These are phyloP conservation scores for Erucastrum elatum DNA, from an alignment of 345 rosid genomes.

Conservation along the genomic window DNA sequence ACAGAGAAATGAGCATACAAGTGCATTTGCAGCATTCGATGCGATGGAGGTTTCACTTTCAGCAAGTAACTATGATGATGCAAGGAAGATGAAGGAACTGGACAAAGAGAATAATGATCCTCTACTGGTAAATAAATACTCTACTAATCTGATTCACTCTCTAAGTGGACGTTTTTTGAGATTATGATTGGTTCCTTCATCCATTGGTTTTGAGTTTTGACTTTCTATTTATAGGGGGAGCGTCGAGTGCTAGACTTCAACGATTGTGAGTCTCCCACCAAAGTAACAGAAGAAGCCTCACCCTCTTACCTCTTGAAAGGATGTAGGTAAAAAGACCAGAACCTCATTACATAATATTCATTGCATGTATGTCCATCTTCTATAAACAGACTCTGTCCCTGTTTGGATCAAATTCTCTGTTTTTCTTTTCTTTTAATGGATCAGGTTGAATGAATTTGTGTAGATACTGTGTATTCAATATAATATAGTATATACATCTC, in stretches of 20 bases:
- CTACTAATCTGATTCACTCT: neutral
- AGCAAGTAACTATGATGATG: constrained; percentile 47
- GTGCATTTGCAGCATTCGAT: constrained; percentile 64
- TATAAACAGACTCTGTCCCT: constrained; percentile 16
- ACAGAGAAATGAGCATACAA: constrained; percentile 64
- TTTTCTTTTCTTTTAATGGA: neutral
- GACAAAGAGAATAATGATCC: constrained; percentile 48
- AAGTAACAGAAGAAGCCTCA: constrained; percentile 54
- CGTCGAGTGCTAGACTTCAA: constrained; percentile 86
- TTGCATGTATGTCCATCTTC: constrained; percentile 29
- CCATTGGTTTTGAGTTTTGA: neutral
- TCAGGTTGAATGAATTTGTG: constrained; percentile 24
- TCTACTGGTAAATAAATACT: constrained; percentile 22
- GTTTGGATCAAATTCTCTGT: neutral
- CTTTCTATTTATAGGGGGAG: constrained; percentile 47
- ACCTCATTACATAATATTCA: constrained; percentile 10
- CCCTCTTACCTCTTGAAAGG: constrained; percentile 61
- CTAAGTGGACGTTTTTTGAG: too few species aligned
- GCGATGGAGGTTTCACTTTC: constrained; percentile 65
- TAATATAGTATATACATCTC: constrained; percentile 8
- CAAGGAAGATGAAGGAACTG: constrained; percentile 43
- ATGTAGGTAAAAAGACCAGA: constrained; percentile 23
- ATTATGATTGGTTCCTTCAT: neutral
- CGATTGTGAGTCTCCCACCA: constrained; percentile 82
- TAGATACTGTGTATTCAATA: constrained; percentile 31